phyloP scores from a whole-genome alignment of 164 flowering plant genomes.

The Magnolia sinica region DNA sequence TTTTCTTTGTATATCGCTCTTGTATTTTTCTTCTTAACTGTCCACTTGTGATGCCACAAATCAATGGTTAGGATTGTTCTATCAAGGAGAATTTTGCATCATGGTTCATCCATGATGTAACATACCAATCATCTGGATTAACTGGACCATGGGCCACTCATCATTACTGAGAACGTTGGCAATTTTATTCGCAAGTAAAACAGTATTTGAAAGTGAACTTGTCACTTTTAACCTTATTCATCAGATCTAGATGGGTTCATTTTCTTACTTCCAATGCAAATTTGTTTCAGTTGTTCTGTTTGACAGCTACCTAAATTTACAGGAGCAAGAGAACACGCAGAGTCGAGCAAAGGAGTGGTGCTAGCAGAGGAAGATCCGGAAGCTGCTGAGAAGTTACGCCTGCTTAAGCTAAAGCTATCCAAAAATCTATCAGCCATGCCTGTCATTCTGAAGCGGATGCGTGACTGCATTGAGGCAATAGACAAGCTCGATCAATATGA shows the following conservation, averaged over 20 bases:
- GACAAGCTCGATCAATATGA: slow-evolving; percentile 45
- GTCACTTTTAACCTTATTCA: background rate
- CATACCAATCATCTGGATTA: too few species aligned
- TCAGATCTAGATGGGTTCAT: background rate
- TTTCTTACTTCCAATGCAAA: background rate
- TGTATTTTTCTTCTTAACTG: too few species aligned
- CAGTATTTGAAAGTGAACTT: too few species aligned
- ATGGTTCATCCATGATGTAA: too few species aligned
- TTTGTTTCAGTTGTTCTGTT: background rate
- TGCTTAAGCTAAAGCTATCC: slow-evolving; percentile 51
- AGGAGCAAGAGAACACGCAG: slow-evolving; percentile 16
- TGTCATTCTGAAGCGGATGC: slow-evolving; percentile 49
- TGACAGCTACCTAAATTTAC: background rate
- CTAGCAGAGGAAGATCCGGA: slow-evolving; percentile 28
- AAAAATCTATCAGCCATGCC: slow-evolving; percentile 51
- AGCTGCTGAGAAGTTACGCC: slow-evolving; percentile 31
- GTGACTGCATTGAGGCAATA: slow-evolving; percentile 51
- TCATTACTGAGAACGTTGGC: too few species aligned
- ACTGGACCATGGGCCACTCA: too few species aligned
- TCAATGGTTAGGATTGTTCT: too few species aligned
- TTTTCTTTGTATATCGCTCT: too few species aligned
- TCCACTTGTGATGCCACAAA: too few species aligned
- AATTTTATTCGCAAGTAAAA: too few species aligned
- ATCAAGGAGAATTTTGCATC: too few species aligned
- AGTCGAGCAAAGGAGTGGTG: slow-evolving; percentile 5